Percentiles rank a stretch among this genome's conserved stretches.
phyloP scores from a whole-genome alignment of 2,329 filamentous ascomycete genomes.

The Myriangium duriaei region DNA sequence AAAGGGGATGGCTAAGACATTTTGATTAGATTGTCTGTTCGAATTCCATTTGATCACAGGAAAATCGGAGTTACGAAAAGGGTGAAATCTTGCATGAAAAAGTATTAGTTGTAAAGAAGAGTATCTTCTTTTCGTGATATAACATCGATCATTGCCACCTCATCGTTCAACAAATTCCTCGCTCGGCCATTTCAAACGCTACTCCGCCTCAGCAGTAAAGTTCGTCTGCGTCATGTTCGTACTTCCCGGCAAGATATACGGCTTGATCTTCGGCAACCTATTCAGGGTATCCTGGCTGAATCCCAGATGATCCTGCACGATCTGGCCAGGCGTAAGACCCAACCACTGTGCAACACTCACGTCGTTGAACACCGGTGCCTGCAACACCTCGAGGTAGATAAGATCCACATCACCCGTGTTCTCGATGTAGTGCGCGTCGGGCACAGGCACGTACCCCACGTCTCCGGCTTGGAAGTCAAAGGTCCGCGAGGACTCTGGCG shows the following conservation, averaged over 20 bases:
- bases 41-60: too few relatives aligned
- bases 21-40: too few relatives aligned
- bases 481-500: conserved; percentile 38
- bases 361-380: conserved; percentile 40
- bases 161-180: too few relatives aligned
- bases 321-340: conserved; percentile 34
- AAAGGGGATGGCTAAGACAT: neutral
- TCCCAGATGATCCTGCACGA: conserved; percentile 24
- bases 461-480: conserved; percentile 50
- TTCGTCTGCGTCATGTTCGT: conserved; percentile 25
- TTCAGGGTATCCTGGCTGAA: conserved; percentile 21
- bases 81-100: too few relatives aligned
- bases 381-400: conserved; percentile 48
- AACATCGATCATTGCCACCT: too few relatives aligned
- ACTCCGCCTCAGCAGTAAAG: conserved; percentile 21
- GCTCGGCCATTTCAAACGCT: too few relatives aligned
- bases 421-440: conserved; percentile 47
- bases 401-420: conserved; percentile 47
- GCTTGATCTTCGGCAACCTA: conserved; percentile 26
- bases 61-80: too few relatives aligned
- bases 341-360: conserved; percentile 48
- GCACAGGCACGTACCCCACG: conserved; percentile 46
- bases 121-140: too few relatives aligned
- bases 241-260: conserved; percentile 27
- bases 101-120: too few relatives aligned